phyloP scores from a whole-genome alignment of 345 rosid species.

The Anastatica hierochuntica region DNA sequence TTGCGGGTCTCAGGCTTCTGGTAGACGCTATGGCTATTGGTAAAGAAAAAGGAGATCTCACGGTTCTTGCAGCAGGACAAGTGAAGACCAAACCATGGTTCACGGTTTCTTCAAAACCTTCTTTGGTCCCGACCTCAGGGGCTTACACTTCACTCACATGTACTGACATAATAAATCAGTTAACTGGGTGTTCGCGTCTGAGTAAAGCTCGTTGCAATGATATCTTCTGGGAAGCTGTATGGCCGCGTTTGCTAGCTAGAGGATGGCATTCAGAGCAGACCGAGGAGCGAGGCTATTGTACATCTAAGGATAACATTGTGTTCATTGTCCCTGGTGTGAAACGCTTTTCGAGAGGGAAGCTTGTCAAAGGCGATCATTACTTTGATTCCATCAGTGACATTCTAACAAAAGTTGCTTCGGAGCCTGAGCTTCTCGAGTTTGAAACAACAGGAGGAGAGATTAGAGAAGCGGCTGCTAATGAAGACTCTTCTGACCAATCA shows the following conservation, averaged over 20 bases:
- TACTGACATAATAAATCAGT: constrained; percentile 38
- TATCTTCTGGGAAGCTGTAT: constrained; percentile 77
- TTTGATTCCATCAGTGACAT: constrained; percentile 68
- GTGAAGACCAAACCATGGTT: constrained; percentile 31
- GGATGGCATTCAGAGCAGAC: constrained; percentile 83
- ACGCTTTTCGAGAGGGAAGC: constrained; percentile 57
- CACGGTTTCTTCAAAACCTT: constrained; percentile 25
- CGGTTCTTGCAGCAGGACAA: constrained; percentile 36
- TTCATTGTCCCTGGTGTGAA: constrained; percentile 62
- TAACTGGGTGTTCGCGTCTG: constrained; percentile 50
- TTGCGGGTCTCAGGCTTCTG: constrained; percentile 41
- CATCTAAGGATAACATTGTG: constrained; percentile 41
- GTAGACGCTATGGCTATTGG: constrained; percentile 64
- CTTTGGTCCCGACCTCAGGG: constrained; percentile 13
- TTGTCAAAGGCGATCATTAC: constrained; percentile 55
- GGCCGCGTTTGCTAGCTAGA: constrained; percentile 73
- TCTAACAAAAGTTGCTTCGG: constrained; percentile 51
- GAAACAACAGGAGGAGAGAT: constrained; percentile 34
- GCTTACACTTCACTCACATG: constrained; percentile 47
- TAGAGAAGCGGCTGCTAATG: constrained; percentile 17
- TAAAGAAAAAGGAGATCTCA: constrained; percentile 62
- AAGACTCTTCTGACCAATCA: constrained; percentile 34
- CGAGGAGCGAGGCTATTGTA: constrained; percentile 29
- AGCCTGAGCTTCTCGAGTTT: constrained; percentile 56
- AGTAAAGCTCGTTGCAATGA: constrained; percentile 68